These are phyloP conservation scores for Cryphonectria carpinicola DNA, from an alignment of 2,329 filamentous ascomycete genomes.

Conservation along the genomic window DNA sequence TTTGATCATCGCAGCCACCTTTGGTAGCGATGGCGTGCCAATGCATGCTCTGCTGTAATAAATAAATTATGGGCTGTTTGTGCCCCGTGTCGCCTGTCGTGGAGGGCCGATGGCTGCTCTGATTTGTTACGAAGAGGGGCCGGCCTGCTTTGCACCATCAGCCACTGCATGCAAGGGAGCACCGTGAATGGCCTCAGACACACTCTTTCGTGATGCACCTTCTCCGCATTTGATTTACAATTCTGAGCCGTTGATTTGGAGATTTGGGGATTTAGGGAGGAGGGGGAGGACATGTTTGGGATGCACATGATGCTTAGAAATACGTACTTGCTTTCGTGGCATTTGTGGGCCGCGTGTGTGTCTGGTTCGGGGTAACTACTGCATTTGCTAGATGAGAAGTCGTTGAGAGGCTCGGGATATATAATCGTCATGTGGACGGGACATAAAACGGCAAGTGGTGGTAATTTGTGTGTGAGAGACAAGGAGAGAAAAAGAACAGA, in stretches of 20 bases:
- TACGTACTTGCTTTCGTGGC: constrained; percentile 16
- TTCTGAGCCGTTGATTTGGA: constrained; percentile 15
- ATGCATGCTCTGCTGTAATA: not conserved
- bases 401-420: constrained; percentile 4
- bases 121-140: constrained; percentile 21
- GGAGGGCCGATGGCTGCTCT: constrained; percentile 19
- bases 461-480: no score
- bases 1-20: constrained; percentile 20
- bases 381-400: not conserved
- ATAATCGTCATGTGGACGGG: not conserved
- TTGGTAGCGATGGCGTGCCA: constrained; percentile 26
- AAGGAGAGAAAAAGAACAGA: not conserved
- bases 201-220: not conserved
- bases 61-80: not conserved
- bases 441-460: not conserved
- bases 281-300: no score
- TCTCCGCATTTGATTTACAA: constrained; percentile 19
- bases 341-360: not conserved
- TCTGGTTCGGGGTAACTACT: not conserved
- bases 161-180: not conserved
- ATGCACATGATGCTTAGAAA: constrained; percentile 27
- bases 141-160: not conserved
- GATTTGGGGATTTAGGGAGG: constrained; percentile 5
- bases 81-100: not conserved
- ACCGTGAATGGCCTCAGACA: constrained; percentile 17